phyloP scores from a whole-genome alignment of 2,329 filamentous ascomycete species.

The Diaporthe helianthi region DNA sequence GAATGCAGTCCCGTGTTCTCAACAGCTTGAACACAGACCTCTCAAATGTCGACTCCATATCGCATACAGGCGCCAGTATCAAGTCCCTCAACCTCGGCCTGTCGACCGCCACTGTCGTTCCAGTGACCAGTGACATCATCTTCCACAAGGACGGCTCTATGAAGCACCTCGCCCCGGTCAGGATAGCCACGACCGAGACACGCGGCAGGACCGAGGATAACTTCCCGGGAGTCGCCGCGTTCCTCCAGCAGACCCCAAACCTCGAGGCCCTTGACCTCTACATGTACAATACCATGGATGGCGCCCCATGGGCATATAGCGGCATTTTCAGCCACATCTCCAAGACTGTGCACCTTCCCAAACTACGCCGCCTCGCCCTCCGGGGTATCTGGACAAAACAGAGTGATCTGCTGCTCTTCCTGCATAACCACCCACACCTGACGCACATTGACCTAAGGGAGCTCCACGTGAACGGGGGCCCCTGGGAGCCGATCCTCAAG shows the following conservation, averaged over 20 bases:
- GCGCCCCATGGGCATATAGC: neutral
- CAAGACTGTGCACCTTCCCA: neutral
- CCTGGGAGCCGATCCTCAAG: constrained; percentile 1
- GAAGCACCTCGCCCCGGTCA: neutral
- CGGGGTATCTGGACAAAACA: neutral
- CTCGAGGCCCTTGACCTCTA: constrained; percentile 12
- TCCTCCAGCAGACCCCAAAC: constrained; percentile 15
- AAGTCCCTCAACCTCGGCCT: constrained; percentile 3
- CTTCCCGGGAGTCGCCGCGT: neutral
- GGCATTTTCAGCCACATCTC: neutral
- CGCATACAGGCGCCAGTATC: neutral
- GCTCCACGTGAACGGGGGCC: neutral
- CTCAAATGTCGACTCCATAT: neutral
- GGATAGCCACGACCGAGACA: neutral
- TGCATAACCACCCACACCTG: neutral
- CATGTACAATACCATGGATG: constrained; percentile 15
- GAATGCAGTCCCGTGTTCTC: neutral
- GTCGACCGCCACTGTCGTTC: neutral
- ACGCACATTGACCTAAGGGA: constrained; percentile 4
- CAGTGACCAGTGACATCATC: neutral
- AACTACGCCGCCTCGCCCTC: constrained; percentile 4
- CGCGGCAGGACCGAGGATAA: neutral
- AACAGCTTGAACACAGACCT: neutral
- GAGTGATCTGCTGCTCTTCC: neutral
- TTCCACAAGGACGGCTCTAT: neutral